Base-by-base conservation (phyloP, 352 stramenopile species). In the Thraustotheca clavata region DNA sequence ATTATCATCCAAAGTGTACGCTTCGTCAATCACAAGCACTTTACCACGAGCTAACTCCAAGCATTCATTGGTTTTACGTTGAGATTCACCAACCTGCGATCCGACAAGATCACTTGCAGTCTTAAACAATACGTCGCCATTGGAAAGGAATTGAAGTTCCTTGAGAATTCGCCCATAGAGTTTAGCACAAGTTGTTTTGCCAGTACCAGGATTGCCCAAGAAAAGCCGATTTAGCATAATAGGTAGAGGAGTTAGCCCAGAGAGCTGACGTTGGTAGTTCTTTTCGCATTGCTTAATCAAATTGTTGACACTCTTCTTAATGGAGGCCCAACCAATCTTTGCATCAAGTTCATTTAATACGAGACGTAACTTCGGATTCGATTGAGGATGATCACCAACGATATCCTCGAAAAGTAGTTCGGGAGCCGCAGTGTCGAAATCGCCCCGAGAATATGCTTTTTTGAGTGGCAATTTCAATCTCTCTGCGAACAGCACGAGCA, bases 21-120 rank as follows among this genome's bases (percentile, higher is more conserved):
- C 90, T 69, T 98, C 91, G 57, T 98, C 91, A 46, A 98, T 97
- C 8, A 98, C 79, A 6, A 97, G 71, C 18, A 98, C 89, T 60
- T 96, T 96, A 4, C 91, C 91, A 43, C 86, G 79, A 0, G 83
- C 74, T 54, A 76, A 70, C 20, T 95, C 76, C 20, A 97, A 71
- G 40, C 97, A 88, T 14, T 86, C 75, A 1, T 71, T 66, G 7
- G 90, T 97, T 57, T 96, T 97, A 3, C 75, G 83, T 60, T 96
- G 80, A 14, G 88, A 96, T 49, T 96, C 75, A 0, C 92, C 92
- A 6, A 96, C 54, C 29, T 86, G 67, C 18, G 69, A 67, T 0
- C 91, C 90, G 3, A 96, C 65, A 50, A 97, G 96, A 57, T 98
- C 89, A 0, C 79, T 74, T 11, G 91, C 85, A 20, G 78, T 92